Evolutionary conservation across 2,329 filamentous ascomycete species (phyloP).

Genomic region (Monosporascus sp.): DNA sequence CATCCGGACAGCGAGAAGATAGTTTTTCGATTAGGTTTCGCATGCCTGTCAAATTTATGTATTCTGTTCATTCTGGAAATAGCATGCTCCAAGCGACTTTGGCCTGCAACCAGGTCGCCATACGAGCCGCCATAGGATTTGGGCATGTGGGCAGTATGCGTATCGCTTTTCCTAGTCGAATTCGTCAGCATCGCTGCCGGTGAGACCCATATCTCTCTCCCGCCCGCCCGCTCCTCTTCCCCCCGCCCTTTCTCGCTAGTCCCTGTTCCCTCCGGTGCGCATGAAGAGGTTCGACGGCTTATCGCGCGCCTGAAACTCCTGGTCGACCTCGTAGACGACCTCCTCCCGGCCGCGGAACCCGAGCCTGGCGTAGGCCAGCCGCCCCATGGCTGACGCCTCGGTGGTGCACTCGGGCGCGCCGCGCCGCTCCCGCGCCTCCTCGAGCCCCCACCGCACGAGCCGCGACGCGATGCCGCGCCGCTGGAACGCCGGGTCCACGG

Average conservation of each 20-base stretch:
- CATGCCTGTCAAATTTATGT: too few relatives aligned
- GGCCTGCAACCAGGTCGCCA: too few relatives aligned
- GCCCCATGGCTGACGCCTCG: slow-evolving; percentile 45
- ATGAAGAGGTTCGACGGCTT: slow-evolving; percentile 43
- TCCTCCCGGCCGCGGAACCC: slow-evolving; percentile 37
- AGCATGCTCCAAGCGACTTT: too few relatives aligned
- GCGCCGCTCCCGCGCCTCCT: slow-evolving; percentile 31
- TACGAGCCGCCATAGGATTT: too few relatives aligned
- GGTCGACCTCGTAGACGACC: slow-evolving; percentile 37
- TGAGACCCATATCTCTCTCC: neutral
- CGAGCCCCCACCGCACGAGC: slow-evolving; percentile 44
- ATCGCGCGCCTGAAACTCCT: slow-evolving; percentile 31
- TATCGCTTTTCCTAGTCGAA: too few relatives aligned
- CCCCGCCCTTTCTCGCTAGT: neutral
- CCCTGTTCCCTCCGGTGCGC: slow-evolving; percentile 26
- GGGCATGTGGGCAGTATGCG: too few relatives aligned
- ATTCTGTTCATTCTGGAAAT: too few relatives aligned
- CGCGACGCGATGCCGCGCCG: slow-evolving; percentile 39
- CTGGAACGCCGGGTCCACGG: slow-evolving; percentile 49
- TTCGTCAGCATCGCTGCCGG: neutral
- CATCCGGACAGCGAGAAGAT: too few relatives aligned
- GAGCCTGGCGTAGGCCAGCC: slow-evolving; percentile 39
- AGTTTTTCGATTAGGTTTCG: too few relatives aligned
- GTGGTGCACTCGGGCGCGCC: slow-evolving; percentile 37
- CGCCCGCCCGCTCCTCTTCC: neutral